These are phyloP conservation scores for Lachnellula subtilissima DNA, from an alignment of 2,329 filamentous ascomycete species.

Conservation along the genomic window DNA sequence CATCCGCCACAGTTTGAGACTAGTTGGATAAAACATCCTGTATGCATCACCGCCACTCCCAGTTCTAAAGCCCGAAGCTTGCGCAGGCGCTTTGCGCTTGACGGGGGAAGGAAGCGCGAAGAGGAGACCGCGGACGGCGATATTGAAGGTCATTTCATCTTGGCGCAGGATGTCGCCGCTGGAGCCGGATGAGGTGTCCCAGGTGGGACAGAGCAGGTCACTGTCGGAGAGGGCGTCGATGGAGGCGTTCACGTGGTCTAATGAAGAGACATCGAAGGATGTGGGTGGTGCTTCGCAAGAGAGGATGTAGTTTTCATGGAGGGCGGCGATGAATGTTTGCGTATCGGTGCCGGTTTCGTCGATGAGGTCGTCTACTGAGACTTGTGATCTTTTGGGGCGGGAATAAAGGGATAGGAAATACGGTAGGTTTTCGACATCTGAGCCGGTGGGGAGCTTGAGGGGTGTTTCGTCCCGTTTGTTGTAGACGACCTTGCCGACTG, in stretches of 20 bases:
- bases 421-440: constrained; percentile 53
- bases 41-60: constrained; percentile 55
- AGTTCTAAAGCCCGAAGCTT: constrained; percentile 24
- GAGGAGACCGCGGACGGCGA: constrained; percentile 79
- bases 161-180: constrained; percentile 75
- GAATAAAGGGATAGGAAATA: constrained; percentile 52
- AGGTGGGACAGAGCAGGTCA: constrained; percentile 75
- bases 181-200: constrained; percentile 62
- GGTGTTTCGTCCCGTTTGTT: constrained; percentile 73
- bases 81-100: constrained; percentile 53
- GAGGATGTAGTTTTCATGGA: constrained; percentile 89
- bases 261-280: constrained; percentile 52
- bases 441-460: constrained; percentile 34
- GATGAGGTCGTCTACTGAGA: constrained; percentile 70
- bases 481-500: constrained; percentile 91
- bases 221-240: constrained; percentile 82
- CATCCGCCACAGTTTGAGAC: constrained; percentile 75
- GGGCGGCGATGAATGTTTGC: constrained; percentile 79
- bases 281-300: constrained; percentile 64
- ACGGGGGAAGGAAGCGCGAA: constrained; percentile 85
- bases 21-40: constrained; percentile 90
- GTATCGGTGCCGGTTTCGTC: constrained; percentile 92
- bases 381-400: constrained; percentile 59
- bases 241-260: constrained; percentile 79
- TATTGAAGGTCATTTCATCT: constrained; percentile 90